Evolutionary conservation across 352 stramenopile genomes (phyloP), one percentile per base, ranked within the genome.

Genomic region (Phytopythium delawarense): DNA sequence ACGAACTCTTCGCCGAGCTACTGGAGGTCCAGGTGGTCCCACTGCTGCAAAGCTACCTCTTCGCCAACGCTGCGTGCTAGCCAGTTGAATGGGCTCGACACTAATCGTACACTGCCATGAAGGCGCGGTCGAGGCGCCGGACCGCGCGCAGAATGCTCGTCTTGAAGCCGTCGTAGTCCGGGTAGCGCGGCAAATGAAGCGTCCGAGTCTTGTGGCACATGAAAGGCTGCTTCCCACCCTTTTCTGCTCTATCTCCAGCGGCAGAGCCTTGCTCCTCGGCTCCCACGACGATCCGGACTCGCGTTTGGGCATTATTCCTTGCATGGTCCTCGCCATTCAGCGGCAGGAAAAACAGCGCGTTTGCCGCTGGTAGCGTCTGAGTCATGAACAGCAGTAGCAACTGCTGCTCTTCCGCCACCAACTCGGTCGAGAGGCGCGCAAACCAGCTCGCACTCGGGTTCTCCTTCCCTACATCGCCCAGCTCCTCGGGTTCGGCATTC

Each of bases 11-110:
- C 64, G 69, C 72, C 13, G 84, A 91, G 50, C 69, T 89, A 20
- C 75, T 89, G 13, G 82, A 92, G 61, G 77, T 94, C 28, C 78
- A 83, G 62, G 74, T 86, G 39, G 62, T 91, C 13, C 83, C 76
- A 39, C 69, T 94, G 42, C 63, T 91, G 42, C 81, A 92, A 65
- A 68, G 88, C 66, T 91, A 88, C 60, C 61, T 94, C 42, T 92
- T 94, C 59, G 63, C 72, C 5, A 46, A 11, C 32, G 23, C 59
- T 16, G n/a, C 20, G 5, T 61, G 11, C 18, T 49, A 32, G 30
- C 12, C 21, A 13, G 9, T 50, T 21, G 20, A 30, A 30, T 2
- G 11, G 13, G 20, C 25, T 12, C 16, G 21, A 6, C 6, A 5
- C 20, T 57, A 64, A 55, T 45, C 61, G 61, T 75, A 78, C 15